Conservation (phyloP, 805 yeast species). For the Saccharomycopsis oosterbeekiorum region DNA sequence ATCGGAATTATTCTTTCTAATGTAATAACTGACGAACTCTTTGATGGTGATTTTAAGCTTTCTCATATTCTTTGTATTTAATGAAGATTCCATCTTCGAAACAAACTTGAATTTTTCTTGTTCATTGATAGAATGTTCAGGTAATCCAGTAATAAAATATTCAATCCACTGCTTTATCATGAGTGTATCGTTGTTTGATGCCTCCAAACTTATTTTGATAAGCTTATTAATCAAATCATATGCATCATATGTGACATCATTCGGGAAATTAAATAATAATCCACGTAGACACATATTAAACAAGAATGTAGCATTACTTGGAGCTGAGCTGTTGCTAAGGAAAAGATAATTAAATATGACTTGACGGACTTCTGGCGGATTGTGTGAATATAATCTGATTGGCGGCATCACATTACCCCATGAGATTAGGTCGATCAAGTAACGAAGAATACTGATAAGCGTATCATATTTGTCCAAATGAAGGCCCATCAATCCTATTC, state of each 20-base stretch:
- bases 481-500: conserved; percentile 48
- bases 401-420: conserved; percentile 85
- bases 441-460: conserved; percentile 58
- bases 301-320: conserved; percentile 24
- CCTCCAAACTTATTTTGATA: conserved; percentile 43
- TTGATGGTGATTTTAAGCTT: conserved; percentile 61
- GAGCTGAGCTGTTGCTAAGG: not conserved
- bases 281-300: conserved; percentile 50
- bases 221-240: conserved; percentile 62
- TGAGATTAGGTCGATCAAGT: conserved; percentile 67
- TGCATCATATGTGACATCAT: conserved; percentile 62
- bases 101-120: conserved; percentile 61
- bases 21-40: conserved; percentile 77
- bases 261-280: conserved; percentile 59
- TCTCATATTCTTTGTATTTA: conserved; percentile 60
- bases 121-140: conserved; percentile 50
- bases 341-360: conserved; percentile 38
- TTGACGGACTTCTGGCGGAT: conserved; percentile 43
- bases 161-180: conserved; percentile 48
- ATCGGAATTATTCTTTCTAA: conserved; percentile 44
- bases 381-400: conserved; percentile 50
- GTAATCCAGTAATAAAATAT: conserved; percentile 44
- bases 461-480: conserved; percentile 62
- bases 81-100: conserved; percentile 45
- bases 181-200: conserved; percentile 28